Percentiles rank a stretch among this genome's conserved stretches.
Conservation (phyloP, 306 rosid genomes). For the Quercus ilex region DNA sequence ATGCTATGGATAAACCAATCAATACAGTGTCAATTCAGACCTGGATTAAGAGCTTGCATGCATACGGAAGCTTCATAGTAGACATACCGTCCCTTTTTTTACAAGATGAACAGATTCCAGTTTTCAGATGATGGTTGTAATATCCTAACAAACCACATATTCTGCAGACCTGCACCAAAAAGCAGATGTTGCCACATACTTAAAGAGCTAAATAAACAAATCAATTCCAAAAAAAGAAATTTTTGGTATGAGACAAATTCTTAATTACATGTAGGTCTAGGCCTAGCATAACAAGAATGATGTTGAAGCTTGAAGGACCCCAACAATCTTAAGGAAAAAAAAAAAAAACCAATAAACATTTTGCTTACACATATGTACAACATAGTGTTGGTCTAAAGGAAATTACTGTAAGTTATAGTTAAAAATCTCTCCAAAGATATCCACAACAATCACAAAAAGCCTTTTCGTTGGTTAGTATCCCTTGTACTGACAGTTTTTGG, state of each 20-base stretch:
- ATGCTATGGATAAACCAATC: neutral
- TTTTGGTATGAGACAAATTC: neutral
- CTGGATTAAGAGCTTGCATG: constrained; percentile 97
- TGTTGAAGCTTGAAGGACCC: neutral
- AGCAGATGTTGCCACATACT: constrained; percentile 3
- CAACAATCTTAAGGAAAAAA: neutral
- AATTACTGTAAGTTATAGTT: no score
- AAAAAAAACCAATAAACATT: neutral
- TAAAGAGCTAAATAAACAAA: neutral
- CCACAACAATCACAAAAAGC: neutral
- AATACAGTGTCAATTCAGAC: constrained; percentile 1
- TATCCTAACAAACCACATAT: constrained; percentile 85
- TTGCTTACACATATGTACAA: neutral
- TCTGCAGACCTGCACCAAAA: constrained; percentile 61
- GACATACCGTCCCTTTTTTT: constrained; percentile 78
- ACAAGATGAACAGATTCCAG: constrained; percentile 79
- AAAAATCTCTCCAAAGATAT: neutral
- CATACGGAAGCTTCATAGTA: constrained; percentile 80
- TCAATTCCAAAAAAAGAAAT: neutral
- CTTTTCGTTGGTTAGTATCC: neutral
- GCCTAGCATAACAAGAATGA: neutral
- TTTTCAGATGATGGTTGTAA: constrained; percentile 73
- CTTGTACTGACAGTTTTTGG: neutral
- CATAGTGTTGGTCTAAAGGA: neutral
- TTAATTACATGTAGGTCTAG: no score